Evolutionary conservation across 2,329 filamentous ascomycete genomes (phyloP).

Genomic region (Paecilomyces fulvus): DNA sequence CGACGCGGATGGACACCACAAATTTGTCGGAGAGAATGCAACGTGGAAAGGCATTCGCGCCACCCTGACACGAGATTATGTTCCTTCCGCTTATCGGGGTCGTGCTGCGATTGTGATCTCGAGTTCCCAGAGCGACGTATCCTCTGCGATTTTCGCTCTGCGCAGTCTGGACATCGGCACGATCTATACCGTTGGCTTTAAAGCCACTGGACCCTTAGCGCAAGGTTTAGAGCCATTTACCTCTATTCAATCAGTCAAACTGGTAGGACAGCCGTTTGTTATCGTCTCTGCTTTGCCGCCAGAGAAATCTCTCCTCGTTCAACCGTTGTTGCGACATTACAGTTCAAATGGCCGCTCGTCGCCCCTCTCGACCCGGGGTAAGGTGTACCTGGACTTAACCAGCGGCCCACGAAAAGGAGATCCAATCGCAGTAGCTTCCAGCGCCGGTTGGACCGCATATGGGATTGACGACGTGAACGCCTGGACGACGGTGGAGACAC

Average conservation of each 20-base stretch:
- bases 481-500: constrained; percentile 75
- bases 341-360: constrained; percentile 35
- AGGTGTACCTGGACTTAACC: constrained; percentile 74
- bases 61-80: constrained; percentile 70
- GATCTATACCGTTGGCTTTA: constrained; percentile 79
- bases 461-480: constrained; percentile 71
- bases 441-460: constrained; percentile 71
- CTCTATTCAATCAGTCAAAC: constrained; percentile 70
- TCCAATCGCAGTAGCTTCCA: constrained; percentile 60
- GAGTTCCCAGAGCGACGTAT: constrained; percentile 64
- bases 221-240: constrained; percentile 56
- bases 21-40: constrained; percentile 70
- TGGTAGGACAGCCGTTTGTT: constrained; percentile 69
- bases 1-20: constrained; percentile 39
- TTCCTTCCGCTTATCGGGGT: constrained; percentile 70
- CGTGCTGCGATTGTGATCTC: constrained; percentile 69
- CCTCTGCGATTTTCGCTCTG: constrained; percentile 69
- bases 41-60: constrained; percentile 79
- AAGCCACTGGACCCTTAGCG: constrained; percentile 50
- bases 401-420: constrained; percentile 60
- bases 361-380: constrained; percentile 38
- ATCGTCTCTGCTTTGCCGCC: constrained; percentile 71
- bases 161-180: constrained; percentile 67
- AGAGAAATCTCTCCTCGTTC: constrained; percentile 70
- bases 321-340: constrained; percentile 68